These are phyloP conservation scores for Calonectria fujianensis DNA, from an alignment of 2,329 filamentous ascomycete species.

Conservation along the genomic window DNA sequence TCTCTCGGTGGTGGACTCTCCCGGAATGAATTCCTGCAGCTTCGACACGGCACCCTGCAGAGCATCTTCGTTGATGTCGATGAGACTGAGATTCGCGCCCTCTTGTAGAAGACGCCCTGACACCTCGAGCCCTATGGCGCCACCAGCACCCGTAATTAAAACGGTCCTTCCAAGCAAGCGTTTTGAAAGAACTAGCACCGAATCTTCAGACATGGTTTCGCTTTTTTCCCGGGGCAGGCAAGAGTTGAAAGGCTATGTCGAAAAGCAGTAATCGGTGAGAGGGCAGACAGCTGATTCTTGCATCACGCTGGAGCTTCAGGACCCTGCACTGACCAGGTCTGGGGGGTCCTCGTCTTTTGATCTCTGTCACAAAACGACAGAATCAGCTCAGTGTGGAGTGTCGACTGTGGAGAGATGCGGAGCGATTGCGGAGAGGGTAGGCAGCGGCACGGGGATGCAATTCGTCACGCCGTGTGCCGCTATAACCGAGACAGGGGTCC, in stretches of 20 bases:
- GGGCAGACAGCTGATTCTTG: not conserved
- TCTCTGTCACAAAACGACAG: not conserved
- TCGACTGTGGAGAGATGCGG: not conserved
- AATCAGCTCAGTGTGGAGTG: slow-evolving; percentile 22
- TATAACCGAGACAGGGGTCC: not conserved
- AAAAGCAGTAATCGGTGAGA: slow-evolving; percentile 15
- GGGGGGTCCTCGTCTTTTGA: not conserved
- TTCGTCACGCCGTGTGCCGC: not conserved
- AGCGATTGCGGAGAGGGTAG: slow-evolving; percentile 5
- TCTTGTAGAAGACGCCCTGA: slow-evolving; percentile 2
- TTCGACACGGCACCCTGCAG: not conserved
- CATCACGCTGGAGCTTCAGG: not conserved
- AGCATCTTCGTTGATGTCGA: slow-evolving; percentile 19
- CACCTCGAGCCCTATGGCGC: not conserved
- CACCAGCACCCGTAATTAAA: not conserved
- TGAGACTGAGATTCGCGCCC: slow-evolving; percentile 11
- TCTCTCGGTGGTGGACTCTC: not conserved
- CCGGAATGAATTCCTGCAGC: not conserved
- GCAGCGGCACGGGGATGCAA: not conserved
- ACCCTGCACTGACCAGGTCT: slow-evolving; percentile 6
- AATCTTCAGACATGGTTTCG: not conserved
- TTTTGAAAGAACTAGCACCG: not conserved
- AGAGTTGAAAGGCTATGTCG: not conserved
- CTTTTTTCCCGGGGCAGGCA: slow-evolving; percentile 3
- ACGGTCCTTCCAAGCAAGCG: not conserved